These are phyloP conservation scores for Erythrophleum ivorense DNA, from an alignment of 331 rosid species.

Conservation along the genomic window DNA sequence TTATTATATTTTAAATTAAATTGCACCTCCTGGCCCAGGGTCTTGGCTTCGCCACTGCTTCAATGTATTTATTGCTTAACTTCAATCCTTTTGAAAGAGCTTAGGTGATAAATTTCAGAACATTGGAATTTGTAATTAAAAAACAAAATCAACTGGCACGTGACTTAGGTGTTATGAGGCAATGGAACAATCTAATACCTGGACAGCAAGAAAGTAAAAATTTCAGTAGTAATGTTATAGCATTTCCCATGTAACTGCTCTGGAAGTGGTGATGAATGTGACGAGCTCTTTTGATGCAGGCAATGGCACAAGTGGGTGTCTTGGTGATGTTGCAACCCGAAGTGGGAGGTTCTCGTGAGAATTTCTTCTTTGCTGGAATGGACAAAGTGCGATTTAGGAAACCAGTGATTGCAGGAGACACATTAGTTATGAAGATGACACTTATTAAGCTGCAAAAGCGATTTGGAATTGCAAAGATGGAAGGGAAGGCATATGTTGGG, in stretches of 20 bases:
- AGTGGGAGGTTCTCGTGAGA: slow-evolving; percentile 75
- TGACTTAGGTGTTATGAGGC: neutral
- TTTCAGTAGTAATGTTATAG: neutral
- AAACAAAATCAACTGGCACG: neutral
- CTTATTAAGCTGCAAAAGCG: slow-evolving; percentile 77
- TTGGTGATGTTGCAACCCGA: slow-evolving; percentile 83
- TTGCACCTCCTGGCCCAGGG: too few relatives aligned
- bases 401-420: slow-evolving; percentile 92
- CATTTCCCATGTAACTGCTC: slow-evolving; percentile 12
- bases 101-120: slow-evolving; percentile 9
- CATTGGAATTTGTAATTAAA: neutral
- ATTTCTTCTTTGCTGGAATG: slow-evolving; percentile 59
- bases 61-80: neutral
- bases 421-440: slow-evolving; percentile 86
- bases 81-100: slow-evolving; percentile 19
- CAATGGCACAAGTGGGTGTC: slow-evolving; percentile 94
- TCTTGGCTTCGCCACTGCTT: too few relatives aligned
- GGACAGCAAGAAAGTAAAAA: neutral
- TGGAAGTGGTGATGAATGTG: slow-evolving; percentile 1
- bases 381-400: slow-evolving; percentile 89
- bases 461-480: slow-evolving; percentile 87
- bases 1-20: too few relatives aligned
- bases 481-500: slow-evolving; percentile 87
- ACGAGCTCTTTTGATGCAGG: slow-evolving; percentile 53
- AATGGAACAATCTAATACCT: slow-evolving; percentile 19